Conservation (phyloP, 225 moss, liverwort and hornwort species). For the Climacium dendroides region DNA sequence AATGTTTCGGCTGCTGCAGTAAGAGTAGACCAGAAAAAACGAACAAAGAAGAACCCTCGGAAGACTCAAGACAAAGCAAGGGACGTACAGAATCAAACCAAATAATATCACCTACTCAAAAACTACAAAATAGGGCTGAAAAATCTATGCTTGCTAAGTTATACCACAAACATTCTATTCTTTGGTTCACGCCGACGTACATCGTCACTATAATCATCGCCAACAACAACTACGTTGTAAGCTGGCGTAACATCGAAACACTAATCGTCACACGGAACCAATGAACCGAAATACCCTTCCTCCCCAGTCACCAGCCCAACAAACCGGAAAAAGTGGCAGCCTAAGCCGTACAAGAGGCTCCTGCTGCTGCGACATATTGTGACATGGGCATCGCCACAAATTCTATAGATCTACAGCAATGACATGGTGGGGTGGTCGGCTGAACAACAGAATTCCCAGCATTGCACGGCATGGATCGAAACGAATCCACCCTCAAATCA, state of each 20-base stretch:
- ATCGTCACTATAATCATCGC: not conserved
- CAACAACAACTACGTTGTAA: not conserved
- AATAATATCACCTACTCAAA: not conserved
- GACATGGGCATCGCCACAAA: not conserved
- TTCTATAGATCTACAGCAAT: not conserved
- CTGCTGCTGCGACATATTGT: not conserved
- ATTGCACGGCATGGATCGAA: not conserved
- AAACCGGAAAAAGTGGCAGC: not conserved
- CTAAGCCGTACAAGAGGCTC: not conserved
- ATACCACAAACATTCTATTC: not conserved
- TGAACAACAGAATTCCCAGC: not conserved
- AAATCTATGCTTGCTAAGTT: not conserved
- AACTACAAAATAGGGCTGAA: not conserved
- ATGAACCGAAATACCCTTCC: not conserved
- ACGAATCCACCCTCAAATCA: not conserved
- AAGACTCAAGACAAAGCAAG: not conserved
- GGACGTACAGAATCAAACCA: not conserved
- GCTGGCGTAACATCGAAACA: not conserved
- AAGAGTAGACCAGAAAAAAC: not conserved
- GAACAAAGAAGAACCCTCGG: not conserved
- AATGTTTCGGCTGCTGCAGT: constrained; percentile 1
- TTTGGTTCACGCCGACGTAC: not conserved
- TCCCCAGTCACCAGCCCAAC: not conserved
- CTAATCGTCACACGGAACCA: not conserved
- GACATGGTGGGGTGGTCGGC: not conserved